Conservation (phyloP, 108 stramenopile genomes). For the Cyclotella choctawhatcheeana region DNA sequence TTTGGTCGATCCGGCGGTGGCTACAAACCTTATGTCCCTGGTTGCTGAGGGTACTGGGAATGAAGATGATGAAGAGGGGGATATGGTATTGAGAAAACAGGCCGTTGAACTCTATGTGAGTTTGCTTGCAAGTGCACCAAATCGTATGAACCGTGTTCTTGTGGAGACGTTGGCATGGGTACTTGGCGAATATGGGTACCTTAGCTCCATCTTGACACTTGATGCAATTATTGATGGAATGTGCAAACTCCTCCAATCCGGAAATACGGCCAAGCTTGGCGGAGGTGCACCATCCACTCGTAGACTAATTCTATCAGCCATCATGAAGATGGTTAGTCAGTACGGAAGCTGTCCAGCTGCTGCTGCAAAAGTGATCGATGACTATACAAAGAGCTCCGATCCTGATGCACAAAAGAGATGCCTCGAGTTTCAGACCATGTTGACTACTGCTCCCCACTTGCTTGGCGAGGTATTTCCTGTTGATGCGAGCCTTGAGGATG, state of each 20-base stretch:
- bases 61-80: conserved; percentile 90
- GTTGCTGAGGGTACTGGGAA: conserved; percentile 96
- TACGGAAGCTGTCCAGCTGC: conserved; percentile 85
- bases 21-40: conserved; percentile 94
- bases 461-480: conserved; percentile 93
- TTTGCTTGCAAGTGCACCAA: conserved; percentile 73
- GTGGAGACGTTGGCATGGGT: conserved; percentile 97
- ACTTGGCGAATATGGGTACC: conserved; percentile 97
- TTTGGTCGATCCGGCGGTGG: conserved; percentile 89
- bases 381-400: conserved; percentile 87
- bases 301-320: conserved; percentile 83
- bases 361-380: conserved; percentile 86
- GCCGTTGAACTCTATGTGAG: conserved; percentile 92
- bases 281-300: conserved; percentile 74
- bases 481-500: conserved; percentile 93
- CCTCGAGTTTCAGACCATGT: conserved; percentile 88
- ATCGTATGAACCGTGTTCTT: conserved; percentile 81
- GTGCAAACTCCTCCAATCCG: conserved; percentile 57
- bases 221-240: conserved; percentile 78
- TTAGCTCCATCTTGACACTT: conserved; percentile 67
- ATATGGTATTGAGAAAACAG: conserved; percentile 86
- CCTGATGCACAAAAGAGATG: conserved; percentile 93
- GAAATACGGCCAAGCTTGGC: conserved; percentile 40
- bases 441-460: conserved; percentile 75
- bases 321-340: conserved; percentile 96